phyloP scores from a whole-genome alignment of 148 eudicot genomes.

The Cornus controversa region DNA sequence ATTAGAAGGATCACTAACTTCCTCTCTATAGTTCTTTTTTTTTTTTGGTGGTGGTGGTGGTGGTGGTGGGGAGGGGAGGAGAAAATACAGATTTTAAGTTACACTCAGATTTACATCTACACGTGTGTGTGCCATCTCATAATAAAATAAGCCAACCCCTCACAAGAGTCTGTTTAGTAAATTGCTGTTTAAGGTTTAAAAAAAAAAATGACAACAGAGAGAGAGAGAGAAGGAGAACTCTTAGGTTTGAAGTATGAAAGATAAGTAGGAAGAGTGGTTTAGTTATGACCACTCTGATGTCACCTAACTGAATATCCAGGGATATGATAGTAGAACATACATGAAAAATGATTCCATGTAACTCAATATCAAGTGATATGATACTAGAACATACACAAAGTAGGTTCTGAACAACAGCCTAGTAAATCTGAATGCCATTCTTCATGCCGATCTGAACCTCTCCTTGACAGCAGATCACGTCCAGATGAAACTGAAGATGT shows the following conservation, averaged over 20 bases:
- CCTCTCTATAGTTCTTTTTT: background rate
- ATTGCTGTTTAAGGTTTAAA: too few relatives aligned
- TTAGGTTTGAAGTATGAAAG: background rate
- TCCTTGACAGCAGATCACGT: constrained; percentile 53
- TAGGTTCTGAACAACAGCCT: constrained; percentile 92
- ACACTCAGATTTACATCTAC: background rate
- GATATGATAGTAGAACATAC: constrained; percentile 42
- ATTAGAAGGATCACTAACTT: background rate
- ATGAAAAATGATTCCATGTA: constrained; percentile 25
- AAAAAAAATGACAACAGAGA: too few relatives aligned
- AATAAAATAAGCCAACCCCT: constrained; percentile 2
- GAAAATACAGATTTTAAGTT: background rate
- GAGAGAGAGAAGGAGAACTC: background rate
- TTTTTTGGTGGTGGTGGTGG: too few relatives aligned
- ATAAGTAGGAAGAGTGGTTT: too few relatives aligned
- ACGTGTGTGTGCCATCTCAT: background rate
- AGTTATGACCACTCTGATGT: background rate
- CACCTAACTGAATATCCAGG: background rate
- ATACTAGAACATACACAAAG: constrained; percentile 61
- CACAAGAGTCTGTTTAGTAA: too few relatives aligned
- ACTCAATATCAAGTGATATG: background rate
- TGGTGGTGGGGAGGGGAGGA: background rate
- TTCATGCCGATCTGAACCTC: constrained; percentile 41
- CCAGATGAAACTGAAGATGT: constrained; percentile 65
- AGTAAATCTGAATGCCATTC: constrained; percentile 95